phyloP scores from a whole-genome alignment of 257 asterid species.

The Solanum bukasovii region DNA sequence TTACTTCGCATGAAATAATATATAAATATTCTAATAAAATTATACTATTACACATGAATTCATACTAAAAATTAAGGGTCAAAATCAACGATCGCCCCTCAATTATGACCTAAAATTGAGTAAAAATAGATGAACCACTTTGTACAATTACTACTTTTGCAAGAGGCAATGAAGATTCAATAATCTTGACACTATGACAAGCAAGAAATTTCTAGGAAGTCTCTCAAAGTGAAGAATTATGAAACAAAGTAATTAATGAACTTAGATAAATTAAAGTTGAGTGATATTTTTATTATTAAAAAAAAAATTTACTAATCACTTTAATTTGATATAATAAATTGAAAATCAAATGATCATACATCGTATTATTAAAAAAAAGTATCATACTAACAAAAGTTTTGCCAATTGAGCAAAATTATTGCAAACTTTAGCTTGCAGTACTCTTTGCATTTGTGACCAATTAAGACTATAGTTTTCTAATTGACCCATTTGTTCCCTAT shows the following conservation, averaged over 20 bases:
- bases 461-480: not conserved
- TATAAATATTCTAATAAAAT: not conserved
- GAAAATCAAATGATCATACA: not conserved
- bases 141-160: not conserved
- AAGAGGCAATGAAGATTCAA: not conserved
- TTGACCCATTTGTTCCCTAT: conserved; percentile 31
- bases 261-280: not conserved
- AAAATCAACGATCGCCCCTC: not conserved
- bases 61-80: not conserved
- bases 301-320: not conserved
- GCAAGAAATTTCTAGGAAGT: not conserved
- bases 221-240: not conserved
- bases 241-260: not conserved
- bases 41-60: not conserved
- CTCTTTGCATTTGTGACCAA: not conserved
- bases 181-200: not conserved
- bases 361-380: not conserved
- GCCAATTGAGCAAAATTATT: not conserved
- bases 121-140: not conserved
- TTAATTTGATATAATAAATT: not conserved
- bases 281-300: not conserved
- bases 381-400: not conserved
- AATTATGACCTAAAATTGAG: not conserved
- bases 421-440: not conserved
- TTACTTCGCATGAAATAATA: not conserved